phyloP scores from a whole-genome alignment of 78 protist genomes.

The Salpingoeca rosetta region DNA sequence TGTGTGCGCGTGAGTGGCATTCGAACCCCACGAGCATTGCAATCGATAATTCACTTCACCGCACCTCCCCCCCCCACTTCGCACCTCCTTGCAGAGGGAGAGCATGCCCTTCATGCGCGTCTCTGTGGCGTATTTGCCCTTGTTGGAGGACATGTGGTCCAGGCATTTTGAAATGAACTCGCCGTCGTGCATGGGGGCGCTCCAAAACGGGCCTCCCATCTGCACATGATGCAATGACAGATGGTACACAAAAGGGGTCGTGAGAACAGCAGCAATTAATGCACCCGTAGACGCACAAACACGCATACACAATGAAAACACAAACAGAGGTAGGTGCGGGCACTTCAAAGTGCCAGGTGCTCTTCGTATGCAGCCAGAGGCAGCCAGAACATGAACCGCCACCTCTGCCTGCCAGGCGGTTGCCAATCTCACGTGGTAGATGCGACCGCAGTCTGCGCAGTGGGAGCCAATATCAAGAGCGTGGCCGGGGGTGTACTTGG shows the following conservation, averaged over 20 bases:
- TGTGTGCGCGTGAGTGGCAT: not conserved
- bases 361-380: not conserved
- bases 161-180: conserved; percentile 28
- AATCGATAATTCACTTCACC: too few species aligned
- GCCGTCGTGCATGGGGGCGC: conserved; percentile 53
- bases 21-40: not conserved
- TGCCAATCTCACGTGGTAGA: not conserved
- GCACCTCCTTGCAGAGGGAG: conserved; percentile 28
- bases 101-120: conserved; percentile 58
- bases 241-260: too few species aligned
- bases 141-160: not conserved
- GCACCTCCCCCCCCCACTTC: too few species aligned
- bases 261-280: too few species aligned
- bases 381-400: not conserved
- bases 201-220: conserved; percentile 89
- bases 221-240: too few species aligned
- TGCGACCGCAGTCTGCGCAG: conserved; percentile 24
- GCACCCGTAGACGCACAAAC: not conserved
- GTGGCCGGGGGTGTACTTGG: conserved; percentile 24
- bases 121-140: not conserved
- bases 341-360: not conserved
- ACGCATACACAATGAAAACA: not conserved
- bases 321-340: not conserved
- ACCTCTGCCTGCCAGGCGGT: not conserved
- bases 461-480: not conserved